phyloP scores from a whole-genome alignment of 2,329 filamentous ascomycete genomes.

The Calonectria honghensis region DNA sequence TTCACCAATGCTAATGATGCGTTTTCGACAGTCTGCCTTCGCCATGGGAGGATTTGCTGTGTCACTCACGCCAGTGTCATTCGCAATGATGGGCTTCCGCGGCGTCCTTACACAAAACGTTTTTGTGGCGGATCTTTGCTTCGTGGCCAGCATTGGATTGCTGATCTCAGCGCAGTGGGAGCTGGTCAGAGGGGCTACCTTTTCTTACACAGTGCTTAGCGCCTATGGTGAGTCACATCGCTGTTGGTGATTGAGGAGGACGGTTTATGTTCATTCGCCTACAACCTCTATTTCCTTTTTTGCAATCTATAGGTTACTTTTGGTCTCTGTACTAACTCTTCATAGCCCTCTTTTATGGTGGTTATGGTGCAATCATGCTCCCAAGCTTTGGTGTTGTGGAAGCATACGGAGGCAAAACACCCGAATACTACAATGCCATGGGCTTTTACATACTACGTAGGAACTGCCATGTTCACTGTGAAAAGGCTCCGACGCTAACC shows the following conservation, averaged over 20 bases:
- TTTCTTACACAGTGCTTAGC: slow-evolving; percentile 54
- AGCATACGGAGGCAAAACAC: slow-evolving; percentile 52
- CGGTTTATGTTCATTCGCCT: not conserved
- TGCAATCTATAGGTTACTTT: not conserved
- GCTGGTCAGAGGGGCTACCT: slow-evolving; percentile 54
- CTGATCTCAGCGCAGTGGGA: slow-evolving; percentile 57
- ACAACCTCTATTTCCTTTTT: too few species aligned
- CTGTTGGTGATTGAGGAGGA: not conserved
- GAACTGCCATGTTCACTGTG: not conserved
- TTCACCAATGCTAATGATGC: not conserved
- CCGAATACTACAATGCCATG: slow-evolving; percentile 55
- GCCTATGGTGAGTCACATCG: slow-evolving; percentile 50
- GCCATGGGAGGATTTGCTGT: slow-evolving; percentile 58
- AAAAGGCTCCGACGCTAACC: not conserved
- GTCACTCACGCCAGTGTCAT: slow-evolving; percentile 52
- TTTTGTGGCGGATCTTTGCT: slow-evolving; percentile 56
- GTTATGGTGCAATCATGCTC: slow-evolving; percentile 53
- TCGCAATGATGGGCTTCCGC: slow-evolving; percentile 56
- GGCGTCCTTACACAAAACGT: slow-evolving; percentile 54
- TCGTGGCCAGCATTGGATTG: slow-evolving; percentile 55
- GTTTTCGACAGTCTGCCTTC: slow-evolving; percentile 44
- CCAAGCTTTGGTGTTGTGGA: slow-evolving; percentile 52
- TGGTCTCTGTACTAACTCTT: not conserved
- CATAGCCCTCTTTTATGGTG: slow-evolving; percentile 55
- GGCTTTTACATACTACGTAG: slow-evolving; percentile 55